These are phyloP conservation scores for Phytophthora idaei DNA, from an alignment of 352 stramenopile species.

Conservation along the genomic window DNA sequence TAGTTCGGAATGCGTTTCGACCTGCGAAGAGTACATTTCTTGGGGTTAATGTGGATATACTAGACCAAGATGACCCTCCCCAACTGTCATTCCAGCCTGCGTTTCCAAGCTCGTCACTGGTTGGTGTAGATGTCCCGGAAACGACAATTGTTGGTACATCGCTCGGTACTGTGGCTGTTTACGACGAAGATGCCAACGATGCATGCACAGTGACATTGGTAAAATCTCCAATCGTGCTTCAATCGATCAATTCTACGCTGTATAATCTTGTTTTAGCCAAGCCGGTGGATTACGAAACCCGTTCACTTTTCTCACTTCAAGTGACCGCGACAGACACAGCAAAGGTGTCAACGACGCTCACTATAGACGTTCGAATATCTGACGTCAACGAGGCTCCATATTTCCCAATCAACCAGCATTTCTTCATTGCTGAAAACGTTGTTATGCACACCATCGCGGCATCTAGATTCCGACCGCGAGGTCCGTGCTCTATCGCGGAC, in stretches of 20 bases:
- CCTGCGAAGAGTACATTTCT: slow-evolving; percentile 25
- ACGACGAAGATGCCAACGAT: slow-evolving; percentile 32
- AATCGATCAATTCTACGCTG: slow-evolving; percentile 9
- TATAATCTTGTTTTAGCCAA: slow-evolving; percentile 24
- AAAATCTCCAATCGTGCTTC: slow-evolving; percentile 14
- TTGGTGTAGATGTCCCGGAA: slow-evolving; percentile 20
- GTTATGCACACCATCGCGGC: slow-evolving; percentile 15
- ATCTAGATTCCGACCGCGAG: slow-evolving; percentile 30
- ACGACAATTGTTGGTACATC: slow-evolving; percentile 15
- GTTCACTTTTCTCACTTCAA: slow-evolving; percentile 13
- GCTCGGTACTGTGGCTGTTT: slow-evolving; percentile 17
- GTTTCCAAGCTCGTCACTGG: slow-evolving; percentile 10
- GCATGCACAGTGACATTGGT: slow-evolving; percentile 6
- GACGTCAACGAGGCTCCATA: slow-evolving; percentile 59
- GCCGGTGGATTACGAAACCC: slow-evolving; percentile 31
- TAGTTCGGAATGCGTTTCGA: slow-evolving; percentile 22
- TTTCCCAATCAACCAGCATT: slow-evolving; percentile 36
- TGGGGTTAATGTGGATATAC: slow-evolving; percentile 10
- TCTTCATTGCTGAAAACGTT: slow-evolving; percentile 48
- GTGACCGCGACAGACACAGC: slow-evolving; percentile 16
- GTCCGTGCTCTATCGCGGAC: slow-evolving; percentile 8
- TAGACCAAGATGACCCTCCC: slow-evolving; percentile 26
- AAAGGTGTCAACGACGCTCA: background rate
- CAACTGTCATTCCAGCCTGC: slow-evolving; percentile 17
- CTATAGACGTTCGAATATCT: slow-evolving; percentile 27